phyloP scores from a whole-genome alignment of 345 rosid species.

The Citrus trifoliata region DNA sequence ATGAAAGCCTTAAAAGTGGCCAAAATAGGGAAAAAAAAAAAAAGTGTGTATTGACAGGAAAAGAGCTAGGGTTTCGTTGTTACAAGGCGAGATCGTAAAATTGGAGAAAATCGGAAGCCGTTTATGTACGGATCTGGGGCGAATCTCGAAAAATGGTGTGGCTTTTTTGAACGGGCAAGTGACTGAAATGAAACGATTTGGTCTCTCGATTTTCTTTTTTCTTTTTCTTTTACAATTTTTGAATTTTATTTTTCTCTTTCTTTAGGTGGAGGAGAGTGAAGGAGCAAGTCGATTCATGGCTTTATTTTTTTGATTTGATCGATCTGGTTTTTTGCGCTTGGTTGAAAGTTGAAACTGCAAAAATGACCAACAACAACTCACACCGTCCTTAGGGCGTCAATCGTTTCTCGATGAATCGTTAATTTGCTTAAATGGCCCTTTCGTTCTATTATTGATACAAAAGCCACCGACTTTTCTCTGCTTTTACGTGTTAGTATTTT shows the following conservation, averaged over 20 bases:
- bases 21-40: not conserved
- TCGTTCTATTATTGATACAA: not conserved
- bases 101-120: constrained; percentile 13
- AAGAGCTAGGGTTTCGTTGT: constrained; percentile 7
- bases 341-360: constrained; percentile 3
- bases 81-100: constrained; percentile 24
- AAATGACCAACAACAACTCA: constrained; percentile 6
- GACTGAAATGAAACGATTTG: not conserved
- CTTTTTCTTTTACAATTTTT: too few relatives aligned
- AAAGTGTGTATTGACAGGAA: not conserved
- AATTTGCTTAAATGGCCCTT: not conserved
- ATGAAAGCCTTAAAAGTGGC: not conserved
- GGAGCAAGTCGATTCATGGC: not conserved
- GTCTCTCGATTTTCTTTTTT: not conserved
- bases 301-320: not conserved
- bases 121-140: constrained; percentile 29
- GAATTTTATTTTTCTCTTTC: too few relatives aligned
- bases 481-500: not conserved
- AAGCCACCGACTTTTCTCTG: not conserved
- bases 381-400: constrained; percentile 27
- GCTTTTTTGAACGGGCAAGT: not conserved
- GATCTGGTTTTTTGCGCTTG: not conserved
- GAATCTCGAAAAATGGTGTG: not conserved
- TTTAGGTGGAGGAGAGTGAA: not conserved
- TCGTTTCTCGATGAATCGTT: not conserved